Percentiles rank a stretch among this genome's conserved stretches.
Evolutionary conservation across 768 basidiomycete genomes (phyloP).

Genomic region (Russula compacta): DNA sequence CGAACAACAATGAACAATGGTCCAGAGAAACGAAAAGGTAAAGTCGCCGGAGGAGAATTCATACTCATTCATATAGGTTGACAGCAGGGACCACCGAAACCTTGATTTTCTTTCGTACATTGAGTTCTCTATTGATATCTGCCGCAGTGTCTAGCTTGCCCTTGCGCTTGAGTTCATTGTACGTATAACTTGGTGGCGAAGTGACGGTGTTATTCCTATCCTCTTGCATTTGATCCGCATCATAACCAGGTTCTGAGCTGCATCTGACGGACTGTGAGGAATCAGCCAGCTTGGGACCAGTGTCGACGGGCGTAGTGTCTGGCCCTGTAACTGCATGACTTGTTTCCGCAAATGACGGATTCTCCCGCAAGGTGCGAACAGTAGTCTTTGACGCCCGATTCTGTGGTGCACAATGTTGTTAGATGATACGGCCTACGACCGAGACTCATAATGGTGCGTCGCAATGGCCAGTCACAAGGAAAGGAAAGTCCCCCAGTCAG

Average conservation of each 20-base stretch:
- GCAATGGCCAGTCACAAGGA: not conserved
- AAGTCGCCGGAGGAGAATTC: not conserved
- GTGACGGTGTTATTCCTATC: conserved; percentile 27
- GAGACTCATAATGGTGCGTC: not conserved
- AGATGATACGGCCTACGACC: not conserved
- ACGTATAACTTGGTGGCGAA: conserved; percentile 17
- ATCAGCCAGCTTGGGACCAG: not conserved
- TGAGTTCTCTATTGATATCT: conserved; percentile 21
- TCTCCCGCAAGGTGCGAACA: not conserved
- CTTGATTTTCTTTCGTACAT: conserved; percentile 54
- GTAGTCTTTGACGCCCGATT: conserved; percentile 11
- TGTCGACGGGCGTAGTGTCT: not conserved
- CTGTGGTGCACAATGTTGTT: not conserved
- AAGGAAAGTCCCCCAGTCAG: not conserved
- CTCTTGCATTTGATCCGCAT: conserved; percentile 34
- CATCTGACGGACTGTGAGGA: not conserved
- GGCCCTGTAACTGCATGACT: not conserved
- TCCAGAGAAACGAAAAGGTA: not conserved
- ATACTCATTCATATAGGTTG: conserved; percentile 59
- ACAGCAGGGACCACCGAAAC: conserved; percentile 61
- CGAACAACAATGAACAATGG: not conserved
- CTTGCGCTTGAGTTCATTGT: conserved; percentile 29
- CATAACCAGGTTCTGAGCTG: not conserved
- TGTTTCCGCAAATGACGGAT: not conserved
- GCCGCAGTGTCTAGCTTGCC: conserved; percentile 17